Evolutionary conservation across 2,329 filamentous ascomycete genomes (phyloP).

Genomic region (Aspergillus sp.): DNA sequence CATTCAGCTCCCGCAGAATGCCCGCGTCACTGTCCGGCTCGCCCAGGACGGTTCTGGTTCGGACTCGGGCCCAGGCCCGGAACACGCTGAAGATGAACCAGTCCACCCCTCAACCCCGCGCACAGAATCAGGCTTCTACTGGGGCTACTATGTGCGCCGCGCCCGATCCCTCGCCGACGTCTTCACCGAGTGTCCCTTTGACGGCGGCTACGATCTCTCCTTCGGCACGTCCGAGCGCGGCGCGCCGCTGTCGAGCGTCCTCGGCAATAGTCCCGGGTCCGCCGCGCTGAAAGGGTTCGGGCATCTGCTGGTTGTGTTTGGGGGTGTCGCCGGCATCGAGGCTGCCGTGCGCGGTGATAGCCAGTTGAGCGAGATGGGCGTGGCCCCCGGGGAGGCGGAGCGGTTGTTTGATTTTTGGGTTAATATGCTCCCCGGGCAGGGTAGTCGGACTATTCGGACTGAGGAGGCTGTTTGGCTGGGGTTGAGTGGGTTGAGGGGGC

Average conservation of each 20-base stretch:
- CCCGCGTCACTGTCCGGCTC: constrained; percentile 64
- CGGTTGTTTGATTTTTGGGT: constrained; percentile 79
- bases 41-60: constrained; percentile 34
- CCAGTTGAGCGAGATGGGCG: constrained; percentile 51
- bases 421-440: constrained; percentile 69
- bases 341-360: constrained; percentile 57
- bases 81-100: constrained; percentile 49
- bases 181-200: constrained; percentile 66
- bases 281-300: constrained; percentile 42
- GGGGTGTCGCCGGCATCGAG: constrained; percentile 71
- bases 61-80: too few relatives aligned
- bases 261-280: constrained; percentile 37
- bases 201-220: constrained; percentile 71
- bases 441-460: constrained; percentile 71
- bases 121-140: constrained; percentile 72
- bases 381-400: constrained; percentile 54
- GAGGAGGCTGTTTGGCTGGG: constrained; percentile 77
- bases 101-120: constrained; percentile 61
- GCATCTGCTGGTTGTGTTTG: constrained; percentile 70
- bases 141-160: constrained; percentile 67
- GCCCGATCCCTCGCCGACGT: constrained; percentile 59
- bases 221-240: constrained; percentile 79
- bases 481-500: constrained; percentile 55
- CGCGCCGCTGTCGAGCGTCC: constrained; percentile 33
- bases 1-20: constrained; percentile 54